phyloP scores from a whole-genome alignment of 2,329 filamentous ascomycete genomes.

The Neopestalotiopsis rosae region DNA sequence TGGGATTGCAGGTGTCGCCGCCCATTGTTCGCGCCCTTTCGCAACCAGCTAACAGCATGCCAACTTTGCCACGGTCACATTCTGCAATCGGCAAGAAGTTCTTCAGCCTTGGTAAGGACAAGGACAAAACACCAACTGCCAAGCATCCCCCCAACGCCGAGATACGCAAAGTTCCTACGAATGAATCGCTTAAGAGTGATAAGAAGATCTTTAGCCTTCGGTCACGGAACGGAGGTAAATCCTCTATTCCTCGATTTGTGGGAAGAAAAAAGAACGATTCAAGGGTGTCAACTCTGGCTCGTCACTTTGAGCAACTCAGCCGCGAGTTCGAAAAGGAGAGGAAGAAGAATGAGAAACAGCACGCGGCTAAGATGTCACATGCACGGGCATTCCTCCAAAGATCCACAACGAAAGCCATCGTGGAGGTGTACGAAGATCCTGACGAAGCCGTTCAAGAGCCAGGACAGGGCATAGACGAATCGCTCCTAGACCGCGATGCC shows the following conservation, averaged over 20 bases:
- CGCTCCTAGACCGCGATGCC: conserved; percentile 38
- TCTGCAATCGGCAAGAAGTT: conserved; percentile 49
- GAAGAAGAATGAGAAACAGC: conserved; percentile 80
- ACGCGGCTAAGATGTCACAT: conserved; percentile 75
- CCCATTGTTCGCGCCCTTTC: conserved; percentile 60
- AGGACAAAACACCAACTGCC: conserved; percentile 27
- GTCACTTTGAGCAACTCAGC: conserved; percentile 95
- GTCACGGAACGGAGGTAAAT: conserved; percentile 69
- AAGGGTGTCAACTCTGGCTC: conserved; percentile 88
- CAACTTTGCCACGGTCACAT: conserved; percentile 51
- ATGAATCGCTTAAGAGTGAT: conserved; percentile 59
- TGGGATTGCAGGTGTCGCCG: conserved; percentile 52
- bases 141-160: conserved; percentile 37
- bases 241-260: conserved; percentile 87
- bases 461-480: conserved; percentile 69
- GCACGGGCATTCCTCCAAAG: conserved; percentile 83
- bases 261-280: conserved; percentile 73
- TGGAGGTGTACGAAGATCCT: conserved; percentile 94
- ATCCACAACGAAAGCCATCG: conserved; percentile 91
- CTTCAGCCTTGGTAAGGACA: conserved; percentile 36
- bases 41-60: conserved; percentile 47
- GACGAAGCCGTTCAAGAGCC: conserved; percentile 89
- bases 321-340: conserved; percentile 96
- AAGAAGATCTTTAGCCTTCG: conserved; percentile 71
- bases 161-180: conserved; percentile 38